Conservation (phyloP, 176 grass and related monocot species). For the Oryza officinalis region DNA sequence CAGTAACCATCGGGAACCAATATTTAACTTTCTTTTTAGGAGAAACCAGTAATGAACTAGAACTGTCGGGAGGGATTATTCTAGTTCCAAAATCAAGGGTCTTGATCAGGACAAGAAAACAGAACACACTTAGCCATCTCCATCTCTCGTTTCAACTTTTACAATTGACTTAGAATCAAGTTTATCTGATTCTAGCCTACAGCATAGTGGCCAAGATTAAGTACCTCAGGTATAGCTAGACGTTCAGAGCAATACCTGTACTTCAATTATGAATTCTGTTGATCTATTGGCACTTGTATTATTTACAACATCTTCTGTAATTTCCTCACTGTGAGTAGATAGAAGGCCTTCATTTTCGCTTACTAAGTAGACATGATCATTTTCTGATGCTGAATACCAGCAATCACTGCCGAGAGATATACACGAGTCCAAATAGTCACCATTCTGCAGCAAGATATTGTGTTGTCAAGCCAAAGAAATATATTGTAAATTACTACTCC, state of each 20-base stretch:
- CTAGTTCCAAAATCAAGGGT: neutral
- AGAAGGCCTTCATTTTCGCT: constrained; percentile 46
- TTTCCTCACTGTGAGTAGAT: constrained; percentile 46
- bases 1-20: constrained; percentile 22
- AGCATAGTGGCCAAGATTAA: neutral
- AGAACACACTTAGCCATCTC: neutral
- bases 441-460: constrained; percentile 62
- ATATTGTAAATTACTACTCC: neutral
- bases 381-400: constrained; percentile 86
- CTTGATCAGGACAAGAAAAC: neutral
- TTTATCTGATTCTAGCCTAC: neutral
- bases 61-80: neutral
- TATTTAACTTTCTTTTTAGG: neutral
- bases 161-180: constrained; percentile 2
- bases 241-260: constrained; percentile 64
- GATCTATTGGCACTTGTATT: constrained; percentile 43
- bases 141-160: neutral
- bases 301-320: constrained; percentile 18
- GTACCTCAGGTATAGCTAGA: constrained; percentile 6
- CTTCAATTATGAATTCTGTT: constrained; percentile 71
- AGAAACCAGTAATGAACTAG: neutral
- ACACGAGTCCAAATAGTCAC: constrained; percentile 93
- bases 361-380: constrained; percentile 69
- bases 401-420: constrained; percentile 79
- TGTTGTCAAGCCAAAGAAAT: constrained; percentile 34